Evolutionary conservation across 768 basidiomycete species (phyloP).

Genomic region (Suillus variegatus): DNA sequence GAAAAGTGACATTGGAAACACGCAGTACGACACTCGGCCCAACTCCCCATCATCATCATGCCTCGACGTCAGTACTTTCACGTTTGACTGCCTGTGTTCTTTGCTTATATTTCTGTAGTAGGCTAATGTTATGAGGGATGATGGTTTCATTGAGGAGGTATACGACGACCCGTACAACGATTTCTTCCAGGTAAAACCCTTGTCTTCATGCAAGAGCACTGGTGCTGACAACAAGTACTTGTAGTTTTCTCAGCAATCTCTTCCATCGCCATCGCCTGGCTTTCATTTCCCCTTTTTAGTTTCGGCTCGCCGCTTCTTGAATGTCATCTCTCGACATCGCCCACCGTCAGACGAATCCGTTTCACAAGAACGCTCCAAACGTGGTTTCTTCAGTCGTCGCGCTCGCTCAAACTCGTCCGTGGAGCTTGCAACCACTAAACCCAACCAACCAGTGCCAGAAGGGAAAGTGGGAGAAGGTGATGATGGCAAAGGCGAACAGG

Average conservation of each 20-base stretch:
- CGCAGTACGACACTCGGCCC: not conserved
- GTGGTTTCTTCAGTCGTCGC: not conserved
- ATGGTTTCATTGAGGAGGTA: not conserved
- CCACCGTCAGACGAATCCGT: too few species aligned
- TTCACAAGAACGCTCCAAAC: not conserved
- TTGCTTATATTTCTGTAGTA: not conserved
- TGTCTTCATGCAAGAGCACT: not conserved
- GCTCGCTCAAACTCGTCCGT: too few species aligned
- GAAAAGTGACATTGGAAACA: not conserved
- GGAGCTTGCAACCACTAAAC: too few species aligned
- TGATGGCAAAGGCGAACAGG: too few species aligned
- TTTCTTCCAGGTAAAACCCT: not conserved
- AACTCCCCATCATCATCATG: not conserved
- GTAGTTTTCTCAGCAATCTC: not conserved
- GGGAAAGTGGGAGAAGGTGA: not conserved
- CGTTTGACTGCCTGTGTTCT: not conserved
- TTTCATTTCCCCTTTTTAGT: not conserved
- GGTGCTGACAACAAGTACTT: not conserved
- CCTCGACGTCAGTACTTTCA: not conserved
- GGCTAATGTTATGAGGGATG: not conserved
- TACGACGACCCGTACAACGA: not conserved
- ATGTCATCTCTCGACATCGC: not conserved
- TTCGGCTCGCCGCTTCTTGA: not conserved
- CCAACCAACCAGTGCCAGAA: too few species aligned
- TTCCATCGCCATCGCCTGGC: not conserved